phyloP scores from a whole-genome alignment of 2,329 filamentous ascomycete genomes.

The Pestalotiopsis sp. region DNA sequence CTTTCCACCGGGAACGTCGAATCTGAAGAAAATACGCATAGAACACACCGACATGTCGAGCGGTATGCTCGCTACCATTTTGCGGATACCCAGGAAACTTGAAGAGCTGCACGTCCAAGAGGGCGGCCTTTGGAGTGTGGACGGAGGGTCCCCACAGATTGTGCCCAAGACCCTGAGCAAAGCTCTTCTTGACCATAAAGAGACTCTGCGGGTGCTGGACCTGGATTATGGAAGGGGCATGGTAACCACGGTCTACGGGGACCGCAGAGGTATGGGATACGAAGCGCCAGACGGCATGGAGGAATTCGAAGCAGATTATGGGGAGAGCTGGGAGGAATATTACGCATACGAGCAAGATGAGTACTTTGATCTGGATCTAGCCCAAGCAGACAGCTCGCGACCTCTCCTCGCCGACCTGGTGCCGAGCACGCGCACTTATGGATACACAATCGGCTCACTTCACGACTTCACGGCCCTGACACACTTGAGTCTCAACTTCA shows the following conservation, averaged over 20 bases:
- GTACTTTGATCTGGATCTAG: neutral
- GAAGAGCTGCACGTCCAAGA: neutral
- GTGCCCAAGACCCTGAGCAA: neutral
- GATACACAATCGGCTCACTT: slow-evolving; percentile 6
- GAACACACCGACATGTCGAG: neutral
- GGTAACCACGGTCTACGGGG: no score
- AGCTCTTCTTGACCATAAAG: neutral
- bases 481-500: neutral
- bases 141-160: neutral
- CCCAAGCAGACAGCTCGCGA: neutral
- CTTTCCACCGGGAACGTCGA: neutral
- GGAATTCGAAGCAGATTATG: neutral
- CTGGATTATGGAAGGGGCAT: neutral
- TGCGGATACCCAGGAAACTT: neutral
- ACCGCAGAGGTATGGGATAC: neutral
- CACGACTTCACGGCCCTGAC: slow-evolving; percentile 4
- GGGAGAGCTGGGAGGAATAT: neutral
- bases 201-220: slow-evolving; percentile 2
- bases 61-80: neutral
- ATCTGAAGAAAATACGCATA: neutral
- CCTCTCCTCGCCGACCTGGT: neutral
- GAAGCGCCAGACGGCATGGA: neutral
- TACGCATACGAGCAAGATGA: neutral
- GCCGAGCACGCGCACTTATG: neutral
- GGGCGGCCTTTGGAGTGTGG: neutral